These are phyloP conservation scores for Hericium coralloides DNA, from an alignment of 768 basidiomycete genomes.

Conservation along the genomic window DNA sequence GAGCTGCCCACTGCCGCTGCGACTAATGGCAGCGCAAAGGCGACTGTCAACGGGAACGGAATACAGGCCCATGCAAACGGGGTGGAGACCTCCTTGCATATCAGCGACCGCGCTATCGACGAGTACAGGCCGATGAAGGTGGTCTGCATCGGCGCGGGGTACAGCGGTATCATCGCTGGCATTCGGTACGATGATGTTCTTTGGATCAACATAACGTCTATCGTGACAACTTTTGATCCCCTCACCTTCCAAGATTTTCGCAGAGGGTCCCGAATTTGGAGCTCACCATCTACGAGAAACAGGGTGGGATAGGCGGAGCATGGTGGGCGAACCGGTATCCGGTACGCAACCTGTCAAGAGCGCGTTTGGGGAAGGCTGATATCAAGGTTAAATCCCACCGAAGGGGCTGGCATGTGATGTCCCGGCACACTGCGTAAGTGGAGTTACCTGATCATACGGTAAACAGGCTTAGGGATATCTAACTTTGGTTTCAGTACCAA, in stretches of 20 bases:
- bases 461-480: not conserved
- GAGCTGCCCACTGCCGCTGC: no score
- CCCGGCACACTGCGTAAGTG: conserved; percentile 7
- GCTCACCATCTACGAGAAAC: conserved; percentile 51
- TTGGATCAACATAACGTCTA: not conserved
- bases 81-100: not conserved
- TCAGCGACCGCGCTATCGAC: conserved; percentile 36
- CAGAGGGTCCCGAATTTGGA: conserved; percentile 46
- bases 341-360: not conserved
- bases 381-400: no score
- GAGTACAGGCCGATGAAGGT: conserved; percentile 46
- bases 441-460: not conserved
- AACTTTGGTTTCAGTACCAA: conserved; percentile 2
- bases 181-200: conserved; percentile 30
- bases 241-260: conserved; percentile 29
- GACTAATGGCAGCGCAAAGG: no score
- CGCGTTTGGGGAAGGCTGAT: no score
- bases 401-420: conserved; percentile 11
- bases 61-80: not conserved
- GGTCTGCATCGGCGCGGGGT: conserved; percentile 49
- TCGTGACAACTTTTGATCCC: not conserved
- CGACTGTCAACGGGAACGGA: no score
- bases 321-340: conserved; percentile 40
- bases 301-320: conserved; percentile 50
- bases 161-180: conserved; percentile 49